Evolutionary conservation across 2,329 filamentous ascomycete genomes (phyloP).

Genomic region (Xylaria sp.): DNA sequence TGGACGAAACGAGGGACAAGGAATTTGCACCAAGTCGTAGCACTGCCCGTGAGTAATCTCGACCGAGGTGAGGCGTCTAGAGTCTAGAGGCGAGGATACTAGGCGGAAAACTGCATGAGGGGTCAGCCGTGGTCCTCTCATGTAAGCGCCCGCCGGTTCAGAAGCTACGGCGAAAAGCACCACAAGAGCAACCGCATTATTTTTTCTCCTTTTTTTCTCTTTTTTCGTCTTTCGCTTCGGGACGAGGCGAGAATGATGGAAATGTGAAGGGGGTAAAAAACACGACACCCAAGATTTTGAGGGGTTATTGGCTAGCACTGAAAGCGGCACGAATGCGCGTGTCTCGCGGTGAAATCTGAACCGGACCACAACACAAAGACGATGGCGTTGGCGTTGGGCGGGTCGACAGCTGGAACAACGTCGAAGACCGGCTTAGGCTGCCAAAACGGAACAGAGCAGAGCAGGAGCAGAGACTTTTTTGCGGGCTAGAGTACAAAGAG

Average conservation of each 20-base stretch:
- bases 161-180: conserved; percentile 18
- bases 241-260: conserved; percentile 6
- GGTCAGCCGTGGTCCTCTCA: conserved; percentile 32
- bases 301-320: not conserved
- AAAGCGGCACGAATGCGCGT: conserved; percentile 3
- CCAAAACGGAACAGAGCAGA: not conserved
- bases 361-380: conserved; percentile 9
- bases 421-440: conserved; percentile 6
- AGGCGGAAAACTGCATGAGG: conserved; percentile 36
- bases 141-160: conserved; percentile 25
- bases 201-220: not conserved
- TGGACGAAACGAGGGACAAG: conserved; percentile 9
- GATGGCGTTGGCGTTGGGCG: not conserved
- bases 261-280: not conserved
- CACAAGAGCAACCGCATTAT: not conserved
- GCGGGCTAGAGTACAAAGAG: conserved; percentile 4
- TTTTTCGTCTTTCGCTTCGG: not conserved
- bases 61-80: not conserved
- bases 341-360: conserved; percentile 4
- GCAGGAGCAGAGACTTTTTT: not conserved
- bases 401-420: conserved; percentile 2
- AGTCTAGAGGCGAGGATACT: conserved; percentile 22
- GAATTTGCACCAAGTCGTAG: conserved; percentile 10
- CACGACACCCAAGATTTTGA: not conserved
- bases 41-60: conserved; percentile 6